These are phyloP conservation scores for Citrus cavaleriei DNA, from an alignment of 345 rosid species.

Conservation along the genomic window DNA sequence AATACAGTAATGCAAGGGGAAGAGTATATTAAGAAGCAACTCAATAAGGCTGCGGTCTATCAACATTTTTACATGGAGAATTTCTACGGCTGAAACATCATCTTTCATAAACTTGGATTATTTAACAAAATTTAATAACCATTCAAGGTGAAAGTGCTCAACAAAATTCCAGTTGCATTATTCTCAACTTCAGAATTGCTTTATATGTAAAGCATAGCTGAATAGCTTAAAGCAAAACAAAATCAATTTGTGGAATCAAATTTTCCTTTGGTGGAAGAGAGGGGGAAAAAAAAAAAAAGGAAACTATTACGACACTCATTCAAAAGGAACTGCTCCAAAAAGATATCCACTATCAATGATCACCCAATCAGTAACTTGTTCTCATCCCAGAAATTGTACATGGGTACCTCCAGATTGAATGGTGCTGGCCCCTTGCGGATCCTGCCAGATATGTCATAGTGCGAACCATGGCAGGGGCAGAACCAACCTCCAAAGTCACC, in stretches of 20 bases:
- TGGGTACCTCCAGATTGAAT: conserved; percentile 57
- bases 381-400: conserved; percentile 53
- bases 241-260: background rate
- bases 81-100: background rate
- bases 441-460: conserved; percentile 62
- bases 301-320: conserved; percentile 18
- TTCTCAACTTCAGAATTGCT: conserved; percentile 21
- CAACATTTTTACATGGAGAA: background rate
- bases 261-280: conserved; percentile 3
- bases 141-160: conserved; percentile 2
- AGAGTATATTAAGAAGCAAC: background rate
- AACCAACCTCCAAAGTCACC: conserved; percentile 70
- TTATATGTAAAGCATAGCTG: background rate
- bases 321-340: conserved; percentile 7
- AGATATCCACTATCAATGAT: conserved; percentile 6
- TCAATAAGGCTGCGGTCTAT: background rate
- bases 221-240: conserved; percentile 7
- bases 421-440: conserved; percentile 68
- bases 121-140: background rate
- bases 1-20: background rate
- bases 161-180: conserved; percentile 30
- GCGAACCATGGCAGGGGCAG: conserved; percentile 69
- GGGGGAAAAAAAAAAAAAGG: conserved; percentile 1
- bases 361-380: conserved; percentile 49
- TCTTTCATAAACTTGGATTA: background rate